Base-by-base conservation (phyloP, 306 rosid species). In the Vachellia collinsii region DNA sequence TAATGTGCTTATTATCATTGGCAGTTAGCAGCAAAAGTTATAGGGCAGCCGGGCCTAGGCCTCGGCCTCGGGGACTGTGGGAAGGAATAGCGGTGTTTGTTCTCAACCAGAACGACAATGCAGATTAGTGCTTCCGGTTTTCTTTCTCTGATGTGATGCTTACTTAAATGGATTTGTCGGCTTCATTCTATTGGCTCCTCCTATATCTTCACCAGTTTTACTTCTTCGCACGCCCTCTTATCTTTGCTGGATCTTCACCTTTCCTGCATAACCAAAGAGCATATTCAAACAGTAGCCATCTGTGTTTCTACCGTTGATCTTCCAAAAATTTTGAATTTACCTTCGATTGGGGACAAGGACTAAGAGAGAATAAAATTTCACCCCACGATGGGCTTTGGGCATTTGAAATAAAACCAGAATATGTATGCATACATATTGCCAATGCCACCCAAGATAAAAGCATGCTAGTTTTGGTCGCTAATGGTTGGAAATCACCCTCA, bases 101-200 rank as follows among this genome's bases (percentile, higher is more conserved):
- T 76, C 67, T 76, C 75, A 71, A 77, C 81, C 81, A 70, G 66
- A 65, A 72, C 54, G 89, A 81, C 76, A 69, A 75, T 39, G 62
- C 50, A 75, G 65, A 61, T 56, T 36, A 42, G 34, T 16, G 25
- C 20, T 39, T 67, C 65, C 16, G 34, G 22, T 51, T 78, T 54
- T 51, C 23, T 72, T 29, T 72, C 54, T 47, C 5, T 44, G 44
- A 37, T 66, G 47, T 19, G 48, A 66, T 66, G 48, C 13, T 12
- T 19, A 7, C 22, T 17, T 1, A 8, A 9, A 0, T 67, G 16
- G 6, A 17, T 41, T 19, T 67, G 50, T 67, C 72, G 71, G 25
- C 47, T 65, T 37, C 20, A 65, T 65, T n/a, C 71, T 17, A 17
- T 65, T 65, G 71, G 71, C 36, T 11, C 23, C 9, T 17, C 8